phyloP scores from a whole-genome alignment of 2,329 filamentous ascomycete species.

The Aspergillus phoenicis region DNA sequence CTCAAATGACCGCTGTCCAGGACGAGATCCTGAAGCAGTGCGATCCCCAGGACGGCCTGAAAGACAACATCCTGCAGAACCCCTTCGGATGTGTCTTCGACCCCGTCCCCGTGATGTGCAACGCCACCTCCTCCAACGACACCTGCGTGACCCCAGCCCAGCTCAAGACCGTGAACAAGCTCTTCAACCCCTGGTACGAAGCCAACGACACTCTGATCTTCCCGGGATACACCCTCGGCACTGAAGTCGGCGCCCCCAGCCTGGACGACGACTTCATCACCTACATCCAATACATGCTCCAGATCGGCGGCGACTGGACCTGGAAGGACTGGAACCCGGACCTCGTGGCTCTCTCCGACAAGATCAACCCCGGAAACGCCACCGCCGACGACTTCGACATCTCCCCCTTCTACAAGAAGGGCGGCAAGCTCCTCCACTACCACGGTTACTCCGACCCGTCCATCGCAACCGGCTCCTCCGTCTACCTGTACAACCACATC shows the following conservation, averaged over 20 bases:
- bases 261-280: constrained; percentile 14
- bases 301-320: constrained; percentile 43
- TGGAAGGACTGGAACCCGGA: constrained; percentile 39
- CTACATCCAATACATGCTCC: constrained; percentile 30
- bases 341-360: constrained; percentile 36
- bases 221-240: constrained; percentile 17
- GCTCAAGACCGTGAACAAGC: constrained; percentile 37
- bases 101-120: constrained; percentile 32
- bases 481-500: constrained; percentile 12
- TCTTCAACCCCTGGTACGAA: constrained; percentile 12
- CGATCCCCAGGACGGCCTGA: constrained; percentile 53
- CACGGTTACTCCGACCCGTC: constrained; percentile 20
- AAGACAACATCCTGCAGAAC: constrained; percentile 54
- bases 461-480: constrained; percentile 19
- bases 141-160: constrained; percentile 51
- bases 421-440: constrained; percentile 23
- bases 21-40: constrained; percentile 54
- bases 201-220: constrained; percentile 35
- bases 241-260: constrained; percentile 10
- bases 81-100: constrained; percentile 50
- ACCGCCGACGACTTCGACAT: constrained; percentile 18
- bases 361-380: constrained; percentile 16
- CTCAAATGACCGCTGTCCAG: constrained; percentile 50
- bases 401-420: constrained; percentile 12
- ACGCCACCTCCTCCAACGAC: constrained; percentile 27